Evolutionary conservation across 2,329 filamentous ascomycete species (phyloP).

Genomic region (Paramyrothecium sp.): DNA sequence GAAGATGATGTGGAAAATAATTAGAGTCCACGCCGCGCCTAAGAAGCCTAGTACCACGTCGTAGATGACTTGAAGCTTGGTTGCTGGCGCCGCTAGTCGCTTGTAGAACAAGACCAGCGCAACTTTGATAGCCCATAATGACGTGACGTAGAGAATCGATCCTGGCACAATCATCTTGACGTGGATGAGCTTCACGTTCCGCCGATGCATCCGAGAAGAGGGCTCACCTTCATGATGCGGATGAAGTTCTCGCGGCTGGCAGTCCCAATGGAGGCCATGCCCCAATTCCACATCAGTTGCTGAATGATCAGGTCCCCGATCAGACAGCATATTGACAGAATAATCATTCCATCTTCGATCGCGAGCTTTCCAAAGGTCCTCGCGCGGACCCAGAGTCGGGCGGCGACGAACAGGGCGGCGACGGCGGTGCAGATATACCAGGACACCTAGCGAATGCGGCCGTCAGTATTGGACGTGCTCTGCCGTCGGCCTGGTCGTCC

Average conservation of each 20-base stretch:
- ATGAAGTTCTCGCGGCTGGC: constrained; percentile 19
- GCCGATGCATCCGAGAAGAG: neutral
- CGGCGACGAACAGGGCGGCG: constrained; percentile 13
- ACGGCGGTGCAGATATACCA: constrained; percentile 19
- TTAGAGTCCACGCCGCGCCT: constrained; percentile 24
- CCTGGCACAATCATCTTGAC: constrained; percentile 36
- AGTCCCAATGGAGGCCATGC: constrained; percentile 20
- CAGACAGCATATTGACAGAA: constrained; percentile 14
- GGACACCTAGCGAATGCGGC: constrained; percentile 11
- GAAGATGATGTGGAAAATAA: constrained; percentile 37
- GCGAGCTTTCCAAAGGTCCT: constrained; percentile 12
- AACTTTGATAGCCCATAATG: constrained; percentile 38
- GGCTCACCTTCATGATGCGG: constrained; percentile 19
- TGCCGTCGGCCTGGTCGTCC: neutral
- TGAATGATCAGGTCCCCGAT: constrained; percentile 18
- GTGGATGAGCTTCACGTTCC: neutral
- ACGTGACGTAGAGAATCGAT: constrained; percentile 36
- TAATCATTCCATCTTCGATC: constrained; percentile 16
- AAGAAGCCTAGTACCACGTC: constrained; percentile 30
- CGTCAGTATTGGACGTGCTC: too few species aligned
- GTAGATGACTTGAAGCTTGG: constrained; percentile 32
- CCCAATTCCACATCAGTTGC: constrained; percentile 20
- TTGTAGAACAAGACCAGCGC: constrained; percentile 41
- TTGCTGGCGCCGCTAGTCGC: constrained; percentile 31
- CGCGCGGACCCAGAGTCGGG: constrained; percentile 16